Evolutionary conservation across 1,284 basidiomycete genomes (phyloP).

Genomic region (Acaromyces ingoldii): DNA sequence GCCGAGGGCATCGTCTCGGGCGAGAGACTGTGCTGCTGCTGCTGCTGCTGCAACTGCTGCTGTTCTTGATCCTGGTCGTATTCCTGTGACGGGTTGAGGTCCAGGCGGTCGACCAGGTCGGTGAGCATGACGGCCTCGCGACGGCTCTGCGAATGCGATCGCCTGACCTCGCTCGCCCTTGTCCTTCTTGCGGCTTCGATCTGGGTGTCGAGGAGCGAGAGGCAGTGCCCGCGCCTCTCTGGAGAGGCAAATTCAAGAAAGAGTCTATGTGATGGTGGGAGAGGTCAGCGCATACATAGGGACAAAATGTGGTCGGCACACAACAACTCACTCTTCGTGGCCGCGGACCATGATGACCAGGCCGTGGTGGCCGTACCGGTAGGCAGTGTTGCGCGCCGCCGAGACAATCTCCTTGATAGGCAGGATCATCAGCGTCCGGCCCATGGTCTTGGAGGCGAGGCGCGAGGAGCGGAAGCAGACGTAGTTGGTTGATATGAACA

Average conservation of each 20-base stretch:
- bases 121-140: conserved; percentile 30
- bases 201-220: conserved; percentile 61
- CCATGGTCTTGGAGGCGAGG: conserved; percentile 32
- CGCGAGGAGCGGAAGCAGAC: conserved; percentile 43
- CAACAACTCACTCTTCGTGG: conserved; percentile 67
- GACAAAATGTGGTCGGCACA: neutral
- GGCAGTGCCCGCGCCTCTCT: conserved; percentile 71
- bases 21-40: neutral
- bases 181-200: neutral
- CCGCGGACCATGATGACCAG: conserved; percentile 85
- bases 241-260: conserved; percentile 86
- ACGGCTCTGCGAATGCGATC: conserved; percentile 14
- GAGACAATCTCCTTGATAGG: conserved; percentile 82
- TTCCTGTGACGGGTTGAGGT: conserved; percentile 1
- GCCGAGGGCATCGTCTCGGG: neutral
- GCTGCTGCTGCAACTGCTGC: neutral
- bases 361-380: conserved; percentile 80
- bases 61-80: neutral
- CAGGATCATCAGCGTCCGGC: conserved; percentile 72
- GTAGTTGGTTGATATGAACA: conserved; percentile 33
- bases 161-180: neutral
- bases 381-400: conserved; percentile 76
- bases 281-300: neutral
- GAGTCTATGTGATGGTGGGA: conserved; percentile 53
- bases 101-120: conserved; percentile 34